These are phyloP conservation scores for Gossypium stocksii DNA, from an alignment of 345 rosid species.

Conservation along the genomic window DNA sequence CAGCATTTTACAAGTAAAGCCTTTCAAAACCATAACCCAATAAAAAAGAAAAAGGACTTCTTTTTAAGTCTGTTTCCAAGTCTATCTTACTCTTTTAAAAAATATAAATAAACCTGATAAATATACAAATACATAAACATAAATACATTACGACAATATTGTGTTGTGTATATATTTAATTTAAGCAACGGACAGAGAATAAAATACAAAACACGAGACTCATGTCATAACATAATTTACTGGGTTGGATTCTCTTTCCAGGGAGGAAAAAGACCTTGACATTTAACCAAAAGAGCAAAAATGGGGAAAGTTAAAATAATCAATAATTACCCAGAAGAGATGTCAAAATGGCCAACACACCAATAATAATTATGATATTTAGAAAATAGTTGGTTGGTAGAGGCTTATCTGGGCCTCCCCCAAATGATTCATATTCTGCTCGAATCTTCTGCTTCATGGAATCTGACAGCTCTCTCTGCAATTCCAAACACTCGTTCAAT, in stretches of 20 bases:
- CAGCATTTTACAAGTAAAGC: too few species aligned
- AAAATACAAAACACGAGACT: too few species aligned
- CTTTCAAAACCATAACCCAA: too few species aligned
- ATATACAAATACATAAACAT: too few species aligned
- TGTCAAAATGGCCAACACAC: constrained; percentile 64
- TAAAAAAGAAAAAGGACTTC: too few species aligned
- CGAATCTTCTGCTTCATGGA: constrained; percentile 88
- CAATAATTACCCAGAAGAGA: constrained; percentile 52
- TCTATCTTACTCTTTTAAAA: too few species aligned
- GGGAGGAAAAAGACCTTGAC: too few species aligned
- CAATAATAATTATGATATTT: constrained; percentile 66
- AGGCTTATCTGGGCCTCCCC: constrained; percentile 85
- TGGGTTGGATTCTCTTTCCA: background rate
- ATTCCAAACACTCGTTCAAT: constrained; percentile 43
- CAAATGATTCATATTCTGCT: constrained; percentile 72
- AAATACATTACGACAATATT: too few species aligned
- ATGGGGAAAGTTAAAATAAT: constrained; percentile 5
- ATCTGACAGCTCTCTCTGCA: constrained; percentile 86
- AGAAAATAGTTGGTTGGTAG: constrained; percentile 75
- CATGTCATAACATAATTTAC: background rate
- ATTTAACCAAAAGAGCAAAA: background rate
- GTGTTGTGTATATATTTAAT: too few species aligned
- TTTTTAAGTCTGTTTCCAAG: too few species aligned
- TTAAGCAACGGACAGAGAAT: too few species aligned
- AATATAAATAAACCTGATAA: too few species aligned